phyloP scores from a whole-genome alignment of 1,139 yeast genomes.

The Entelexis sorbosivorans region DNA sequence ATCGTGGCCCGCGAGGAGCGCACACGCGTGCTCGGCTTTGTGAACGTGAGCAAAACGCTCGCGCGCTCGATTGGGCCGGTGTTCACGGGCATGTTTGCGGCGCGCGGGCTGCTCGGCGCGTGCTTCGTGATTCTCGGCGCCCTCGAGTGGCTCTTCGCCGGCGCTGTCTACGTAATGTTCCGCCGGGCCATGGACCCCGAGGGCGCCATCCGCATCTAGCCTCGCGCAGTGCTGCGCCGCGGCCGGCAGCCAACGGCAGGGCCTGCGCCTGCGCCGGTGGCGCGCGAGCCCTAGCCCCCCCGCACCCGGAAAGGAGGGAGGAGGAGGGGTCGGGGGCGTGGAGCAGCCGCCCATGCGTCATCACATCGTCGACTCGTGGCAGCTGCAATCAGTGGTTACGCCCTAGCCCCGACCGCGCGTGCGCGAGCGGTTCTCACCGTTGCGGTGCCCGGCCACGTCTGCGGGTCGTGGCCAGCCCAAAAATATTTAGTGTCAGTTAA shows the following conservation, averaged over 20 bases:
- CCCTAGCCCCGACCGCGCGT: not conserved
- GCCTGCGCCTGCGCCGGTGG: not conserved
- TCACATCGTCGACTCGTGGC: not conserved
- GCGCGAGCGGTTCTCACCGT: not conserved
- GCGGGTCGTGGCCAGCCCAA: not conserved
- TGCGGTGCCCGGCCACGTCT: not conserved
- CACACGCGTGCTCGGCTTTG: constrained; percentile 71
- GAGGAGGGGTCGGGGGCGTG: too few relatives aligned
- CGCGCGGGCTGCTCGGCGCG: constrained; percentile 38
- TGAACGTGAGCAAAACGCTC: constrained; percentile 73
- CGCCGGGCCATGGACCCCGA: constrained; percentile 1
- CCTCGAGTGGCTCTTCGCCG: constrained; percentile 33
- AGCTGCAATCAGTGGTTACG: not conserved
- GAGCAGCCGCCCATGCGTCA: not conserved
- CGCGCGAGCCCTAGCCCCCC: not conserved
- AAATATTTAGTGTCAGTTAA: not conserved
- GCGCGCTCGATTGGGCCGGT: constrained; percentile 76
- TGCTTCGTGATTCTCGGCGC: constrained; percentile 57
- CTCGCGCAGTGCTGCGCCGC: not conserved
- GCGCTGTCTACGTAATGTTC: constrained; percentile 18
- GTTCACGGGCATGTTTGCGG: constrained; percentile 65
- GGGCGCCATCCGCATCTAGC: constrained; percentile 12
- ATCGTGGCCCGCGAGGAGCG: constrained; percentile 53
- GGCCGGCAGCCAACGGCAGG: not conserved
- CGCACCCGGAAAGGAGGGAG: too few relatives aligned